A percentile compares a stretch with the other conserved stretches of the same genome.
Conservation (phyloP, 768 basidiomycete species). For the Mycena kentingensis region DNA sequence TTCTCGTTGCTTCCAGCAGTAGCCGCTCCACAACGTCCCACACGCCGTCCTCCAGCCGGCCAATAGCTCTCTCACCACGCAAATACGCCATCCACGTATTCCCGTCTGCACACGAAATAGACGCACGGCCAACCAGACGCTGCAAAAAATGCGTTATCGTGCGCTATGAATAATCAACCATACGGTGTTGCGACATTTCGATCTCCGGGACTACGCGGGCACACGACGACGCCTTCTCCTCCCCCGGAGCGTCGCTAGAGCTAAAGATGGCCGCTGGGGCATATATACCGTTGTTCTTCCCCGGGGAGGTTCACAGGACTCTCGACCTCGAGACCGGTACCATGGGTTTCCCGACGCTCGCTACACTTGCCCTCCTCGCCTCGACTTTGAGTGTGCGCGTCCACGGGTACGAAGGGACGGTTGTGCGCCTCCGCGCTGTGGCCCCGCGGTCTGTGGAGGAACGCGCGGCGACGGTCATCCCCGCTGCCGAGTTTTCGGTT, state of each 20-base stretch:
- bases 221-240: not conserved
- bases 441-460: slow-evolving; percentile 5
- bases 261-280: not conserved
- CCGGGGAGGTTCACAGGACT: too few relatives aligned
- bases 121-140: too few relatives aligned
- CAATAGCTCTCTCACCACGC: too few relatives aligned
- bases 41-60: too few relatives aligned
- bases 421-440: slow-evolving; percentile 3
- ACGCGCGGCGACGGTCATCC: slow-evolving; percentile 6
- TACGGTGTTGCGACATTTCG: not conserved
- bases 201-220: not conserved
- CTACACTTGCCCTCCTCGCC: slow-evolving; percentile 5
- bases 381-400: not conserved
- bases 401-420: slow-evolving; percentile 1
- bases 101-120: too few relatives aligned
- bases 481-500: slow-evolving; percentile 19
- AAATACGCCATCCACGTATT: too few relatives aligned
- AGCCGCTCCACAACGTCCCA: too few relatives aligned
- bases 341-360: slow-evolving; percentile 16
- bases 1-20: too few relatives aligned
- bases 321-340: too few relatives aligned
- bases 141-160: too few relatives aligned
- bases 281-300: too few relatives aligned
- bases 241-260: not conserved
- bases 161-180: too few relatives aligned